Conservation (phyloP, 2,329 filamentous ascomycete species). For the Ascochyta lentis region DNA sequence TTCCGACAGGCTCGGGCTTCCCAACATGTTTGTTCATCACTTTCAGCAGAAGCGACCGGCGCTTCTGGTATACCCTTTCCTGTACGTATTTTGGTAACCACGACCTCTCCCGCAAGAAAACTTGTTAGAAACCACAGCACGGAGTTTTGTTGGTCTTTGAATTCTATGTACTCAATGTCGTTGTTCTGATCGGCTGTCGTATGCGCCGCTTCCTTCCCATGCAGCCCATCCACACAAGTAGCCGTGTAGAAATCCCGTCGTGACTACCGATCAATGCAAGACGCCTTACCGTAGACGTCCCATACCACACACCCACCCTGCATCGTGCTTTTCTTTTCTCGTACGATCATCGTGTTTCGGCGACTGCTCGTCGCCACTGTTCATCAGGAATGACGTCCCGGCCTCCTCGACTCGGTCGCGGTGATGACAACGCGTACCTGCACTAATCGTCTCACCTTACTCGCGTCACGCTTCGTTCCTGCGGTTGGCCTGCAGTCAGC, state of each 20-base stretch:
- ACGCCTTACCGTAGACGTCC: constrained; percentile 4
- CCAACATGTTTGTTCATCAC: constrained; percentile 6
- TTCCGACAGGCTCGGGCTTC: constrained; percentile 15
- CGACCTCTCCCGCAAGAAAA: neutral
- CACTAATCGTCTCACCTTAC: constrained; percentile 17
- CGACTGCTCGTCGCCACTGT: neutral
- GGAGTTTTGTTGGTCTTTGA: neutral
- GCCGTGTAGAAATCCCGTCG: neutral
- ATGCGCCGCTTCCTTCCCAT: constrained; percentile 1
- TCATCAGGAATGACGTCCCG: constrained; percentile 20
- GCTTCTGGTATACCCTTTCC: constrained; percentile 44
- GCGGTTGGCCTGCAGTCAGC: constrained; percentile 12
- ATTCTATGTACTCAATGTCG: neutral
- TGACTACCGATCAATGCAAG: constrained; percentile 20
- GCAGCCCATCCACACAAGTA: neutral
- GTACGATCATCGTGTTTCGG: constrained; percentile 3
- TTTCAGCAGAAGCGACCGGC: constrained; percentile 23
- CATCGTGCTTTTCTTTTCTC: neutral
- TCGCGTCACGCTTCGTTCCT: constrained; percentile 8
- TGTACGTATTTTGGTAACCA: constrained; percentile 38
- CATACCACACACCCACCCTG: neutral
- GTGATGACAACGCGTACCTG: constrained; percentile 20
- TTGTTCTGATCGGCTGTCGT: neutral
- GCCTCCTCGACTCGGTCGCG: constrained; percentile 6
- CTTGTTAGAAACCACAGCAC: too few species aligned